Percentiles rank a stretch among this genome's conserved stretches.
Evolutionary conservation across 495 filamentous ascomycete species (phyloP).

Genomic region (Usnea hakonensis): DNA sequence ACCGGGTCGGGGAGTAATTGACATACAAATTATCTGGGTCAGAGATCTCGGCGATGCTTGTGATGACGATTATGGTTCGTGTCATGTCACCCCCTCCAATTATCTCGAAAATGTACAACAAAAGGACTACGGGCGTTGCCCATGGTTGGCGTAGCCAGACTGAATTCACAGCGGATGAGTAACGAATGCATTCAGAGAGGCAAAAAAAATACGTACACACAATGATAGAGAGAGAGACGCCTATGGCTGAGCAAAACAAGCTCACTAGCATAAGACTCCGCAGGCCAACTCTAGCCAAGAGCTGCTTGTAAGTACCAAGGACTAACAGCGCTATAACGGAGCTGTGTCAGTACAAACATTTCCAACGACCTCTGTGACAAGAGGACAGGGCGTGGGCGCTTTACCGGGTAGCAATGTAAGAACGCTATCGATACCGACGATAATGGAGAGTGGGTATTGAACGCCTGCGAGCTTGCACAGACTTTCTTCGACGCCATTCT

Average conservation of each 20-base stretch:
- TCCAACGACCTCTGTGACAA: neutral
- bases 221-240: neutral
- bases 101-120: slow-evolving; percentile 13
- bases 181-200: neutral
- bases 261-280: neutral
- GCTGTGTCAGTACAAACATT: neutral
- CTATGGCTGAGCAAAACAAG: neutral
- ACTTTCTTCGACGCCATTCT: slow-evolving; percentile 2
- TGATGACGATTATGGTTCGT: slow-evolving; percentile 4
- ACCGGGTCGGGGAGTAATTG: neutral
- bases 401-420: slow-evolving; percentile 10
- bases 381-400: neutral
- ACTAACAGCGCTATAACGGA: neutral
- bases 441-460: slow-evolving; percentile 5
- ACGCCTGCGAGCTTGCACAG: slow-evolving; percentile 9
- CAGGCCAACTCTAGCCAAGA: neutral
- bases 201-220: neutral
- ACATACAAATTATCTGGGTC: slow-evolving; percentile 16
- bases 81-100: slow-evolving; percentile 17
- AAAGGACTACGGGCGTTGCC: slow-evolving; percentile 7
- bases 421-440: slow-evolving; percentile 10
- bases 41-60: slow-evolving; percentile 12
- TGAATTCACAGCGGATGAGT: neutral
- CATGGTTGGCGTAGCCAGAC: slow-evolving; percentile 20
- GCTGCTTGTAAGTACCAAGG: neutral